These are phyloP conservation scores for Solanum ossicruentum DNA, from an alignment of 257 asterid species.

Conservation along the genomic window DNA sequence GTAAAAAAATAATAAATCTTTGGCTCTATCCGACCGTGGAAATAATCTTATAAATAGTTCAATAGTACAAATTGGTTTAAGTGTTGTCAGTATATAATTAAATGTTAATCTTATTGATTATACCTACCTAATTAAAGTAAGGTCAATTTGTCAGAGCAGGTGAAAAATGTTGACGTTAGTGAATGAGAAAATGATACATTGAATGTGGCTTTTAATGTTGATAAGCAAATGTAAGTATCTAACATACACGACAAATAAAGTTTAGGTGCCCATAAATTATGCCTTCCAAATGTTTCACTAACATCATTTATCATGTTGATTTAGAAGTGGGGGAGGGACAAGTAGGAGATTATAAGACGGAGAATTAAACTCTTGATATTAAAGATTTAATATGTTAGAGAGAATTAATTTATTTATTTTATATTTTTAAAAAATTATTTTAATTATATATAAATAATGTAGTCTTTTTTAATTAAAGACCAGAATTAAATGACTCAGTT, in stretches of 20 bases:
- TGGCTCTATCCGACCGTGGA: too few relatives aligned
- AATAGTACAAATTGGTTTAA: background rate
- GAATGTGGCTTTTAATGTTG: background rate
- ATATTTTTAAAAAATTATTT: too few relatives aligned
- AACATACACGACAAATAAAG: background rate
- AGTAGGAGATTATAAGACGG: too few relatives aligned
- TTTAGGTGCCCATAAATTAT: background rate
- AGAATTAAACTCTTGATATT: too few relatives aligned
- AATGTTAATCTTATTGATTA: background rate
- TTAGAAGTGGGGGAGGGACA: too few relatives aligned
- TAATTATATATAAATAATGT: too few relatives aligned
- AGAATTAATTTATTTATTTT: too few relatives aligned
- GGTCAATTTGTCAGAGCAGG: background rate
- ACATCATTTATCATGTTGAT: background rate
- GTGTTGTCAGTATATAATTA: background rate
- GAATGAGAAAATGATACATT: background rate
- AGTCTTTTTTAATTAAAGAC: too few relatives aligned
- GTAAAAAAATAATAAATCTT: too few relatives aligned
- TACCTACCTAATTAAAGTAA: background rate
- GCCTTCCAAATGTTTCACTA: background rate
- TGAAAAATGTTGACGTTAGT: conserved; percentile 4
- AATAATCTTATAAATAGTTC: too few relatives aligned
- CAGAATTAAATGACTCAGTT: too few relatives aligned
- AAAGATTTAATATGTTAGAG: too few relatives aligned
- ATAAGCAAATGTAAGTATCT: background rate